A percentile compares a stretch with the other conserved stretches of the same genome.
Evolutionary conservation across 176 grass and related monocot species (phyloP).

Genomic region (Raddia distichophylla): DNA sequence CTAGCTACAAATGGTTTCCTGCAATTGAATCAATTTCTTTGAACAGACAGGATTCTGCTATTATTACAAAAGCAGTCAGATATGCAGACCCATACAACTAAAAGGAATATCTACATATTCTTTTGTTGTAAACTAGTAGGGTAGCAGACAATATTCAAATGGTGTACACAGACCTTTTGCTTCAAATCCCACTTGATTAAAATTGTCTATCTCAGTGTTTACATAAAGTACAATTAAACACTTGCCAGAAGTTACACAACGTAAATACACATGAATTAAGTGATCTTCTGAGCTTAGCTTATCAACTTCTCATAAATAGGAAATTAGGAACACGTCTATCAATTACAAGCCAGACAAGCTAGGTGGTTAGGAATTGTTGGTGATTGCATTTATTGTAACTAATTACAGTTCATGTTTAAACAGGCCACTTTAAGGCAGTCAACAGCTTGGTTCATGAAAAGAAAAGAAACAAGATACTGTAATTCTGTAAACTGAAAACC

Average conservation of each 20-base stretch:
- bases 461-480: constrained; percentile 3
- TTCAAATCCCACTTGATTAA: background rate
- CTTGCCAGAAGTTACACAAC: background rate
- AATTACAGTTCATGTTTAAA: constrained; percentile 25
- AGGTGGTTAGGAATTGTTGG: background rate
- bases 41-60: background rate
- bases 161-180: background rate
- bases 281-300: background rate
- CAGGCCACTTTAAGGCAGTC: background rate
- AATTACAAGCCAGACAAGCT: constrained; percentile 11
- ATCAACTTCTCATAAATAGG: constrained; percentile 17
- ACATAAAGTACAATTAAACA: constrained; percentile 15
- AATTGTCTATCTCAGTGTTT: background rate
- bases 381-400: constrained; percentile 32
- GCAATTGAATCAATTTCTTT: constrained; percentile 5
- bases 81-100: background rate
- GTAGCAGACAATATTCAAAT: background rate
- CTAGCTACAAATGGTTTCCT: background rate
- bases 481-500: constrained; percentile 23
- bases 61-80: background rate
- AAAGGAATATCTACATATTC: background rate
- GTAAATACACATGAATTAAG: background rate
- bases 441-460: constrained; percentile 30
- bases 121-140: background rate
- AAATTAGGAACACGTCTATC: constrained; percentile 1